These are phyloP conservation scores for Coniochaeta sp. DNA, from an alignment of 2,329 filamentous ascomycete genomes.

Conservation along the genomic window DNA sequence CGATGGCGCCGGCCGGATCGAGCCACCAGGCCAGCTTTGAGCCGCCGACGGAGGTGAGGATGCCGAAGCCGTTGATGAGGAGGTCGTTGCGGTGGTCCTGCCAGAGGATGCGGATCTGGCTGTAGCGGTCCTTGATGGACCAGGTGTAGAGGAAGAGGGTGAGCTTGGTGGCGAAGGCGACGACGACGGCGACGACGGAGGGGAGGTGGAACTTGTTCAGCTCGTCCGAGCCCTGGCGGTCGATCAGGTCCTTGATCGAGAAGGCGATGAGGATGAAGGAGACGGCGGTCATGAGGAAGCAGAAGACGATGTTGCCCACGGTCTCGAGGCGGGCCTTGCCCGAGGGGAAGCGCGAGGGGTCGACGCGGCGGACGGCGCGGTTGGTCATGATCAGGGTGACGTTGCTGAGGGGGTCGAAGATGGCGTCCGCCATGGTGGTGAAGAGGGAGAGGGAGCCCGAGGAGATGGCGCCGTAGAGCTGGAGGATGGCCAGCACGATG, in stretches of 20 bases:
- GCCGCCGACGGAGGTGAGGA: slow-evolving; percentile 85
- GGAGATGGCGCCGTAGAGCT: slow-evolving; percentile 80
- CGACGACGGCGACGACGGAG: slow-evolving; percentile 74
- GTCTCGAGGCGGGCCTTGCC: slow-evolving; percentile 94
- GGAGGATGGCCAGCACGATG: slow-evolving; percentile 66
- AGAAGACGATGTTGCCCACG: slow-evolving; percentile 92
- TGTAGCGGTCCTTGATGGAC: slow-evolving; percentile 83
- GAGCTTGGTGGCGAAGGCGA: slow-evolving; percentile 82
- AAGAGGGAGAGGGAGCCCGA: slow-evolving; percentile 92
- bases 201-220: slow-evolving; percentile 68
- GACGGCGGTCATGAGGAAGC: slow-evolving; percentile 90
- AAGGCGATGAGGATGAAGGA: slow-evolving; percentile 90
- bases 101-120: slow-evolving; percentile 87
- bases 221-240: slow-evolving; percentile 35
- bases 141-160: slow-evolving; percentile 85
- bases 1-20: slow-evolving; percentile 83
- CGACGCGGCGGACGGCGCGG: slow-evolving; percentile 81
- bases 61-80: slow-evolving; percentile 91
- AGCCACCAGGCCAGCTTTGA: slow-evolving; percentile 90
- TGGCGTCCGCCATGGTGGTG: slow-evolving; percentile 91
- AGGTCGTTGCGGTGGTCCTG: slow-evolving; percentile 96
- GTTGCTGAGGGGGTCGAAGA: slow-evolving; percentile 90
- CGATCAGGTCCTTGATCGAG: slow-evolving; percentile 62
- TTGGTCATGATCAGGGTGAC: slow-evolving; percentile 79
- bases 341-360: slow-evolving; percentile 78